These are phyloP conservation scores for Cetradonia linearis DNA, from an alignment of 495 filamentous ascomycete species.

Conservation along the genomic window DNA sequence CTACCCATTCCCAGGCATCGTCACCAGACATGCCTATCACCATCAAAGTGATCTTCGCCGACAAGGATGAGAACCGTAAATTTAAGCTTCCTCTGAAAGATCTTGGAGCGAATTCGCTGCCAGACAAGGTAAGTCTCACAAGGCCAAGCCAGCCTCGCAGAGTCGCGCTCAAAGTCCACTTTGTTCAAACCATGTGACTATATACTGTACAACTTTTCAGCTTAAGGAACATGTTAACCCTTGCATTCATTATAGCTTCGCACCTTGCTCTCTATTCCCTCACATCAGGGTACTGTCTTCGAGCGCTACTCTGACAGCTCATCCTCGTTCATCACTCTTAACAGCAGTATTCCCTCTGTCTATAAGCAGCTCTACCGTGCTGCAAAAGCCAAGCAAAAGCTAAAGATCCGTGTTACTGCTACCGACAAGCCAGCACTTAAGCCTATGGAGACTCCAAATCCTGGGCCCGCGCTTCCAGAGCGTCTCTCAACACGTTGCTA, in stretches of 20 bases:
- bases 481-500: slow-evolving; percentile 22
- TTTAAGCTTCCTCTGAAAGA: slow-evolving; percentile 87
- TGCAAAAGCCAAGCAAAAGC: slow-evolving; percentile 96
- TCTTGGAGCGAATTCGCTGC: slow-evolving; percentile 62
- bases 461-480: slow-evolving; percentile 9
- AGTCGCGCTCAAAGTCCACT: background rate
- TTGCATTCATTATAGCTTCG: slow-evolving; percentile 51
- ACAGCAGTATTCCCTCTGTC: slow-evolving; percentile 64
- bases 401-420: slow-evolving; percentile 70
- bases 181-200: background rate
- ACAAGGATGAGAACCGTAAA: slow-evolving; percentile 49
- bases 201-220: background rate
- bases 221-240: background rate
- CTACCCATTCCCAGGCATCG: slow-evolving; percentile 34
- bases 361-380: slow-evolving; percentile 97
- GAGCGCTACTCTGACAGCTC: slow-evolving; percentile 97
- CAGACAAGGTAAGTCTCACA: slow-evolving; percentile 67
- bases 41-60: slow-evolving; percentile 71
- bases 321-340: slow-evolving; percentile 64
- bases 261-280: slow-evolving; percentile 57
- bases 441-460: slow-evolving; percentile 16
- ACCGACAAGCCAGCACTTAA: slow-evolving; percentile 13
- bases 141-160: slow-evolving; percentile 12
- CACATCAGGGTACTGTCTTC: slow-evolving; percentile 57
- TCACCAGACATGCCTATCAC: slow-evolving; percentile 68